Base-by-base conservation (phyloP, 768 basidiomycete genomes). In the Agaricus subrufescens region DNA sequence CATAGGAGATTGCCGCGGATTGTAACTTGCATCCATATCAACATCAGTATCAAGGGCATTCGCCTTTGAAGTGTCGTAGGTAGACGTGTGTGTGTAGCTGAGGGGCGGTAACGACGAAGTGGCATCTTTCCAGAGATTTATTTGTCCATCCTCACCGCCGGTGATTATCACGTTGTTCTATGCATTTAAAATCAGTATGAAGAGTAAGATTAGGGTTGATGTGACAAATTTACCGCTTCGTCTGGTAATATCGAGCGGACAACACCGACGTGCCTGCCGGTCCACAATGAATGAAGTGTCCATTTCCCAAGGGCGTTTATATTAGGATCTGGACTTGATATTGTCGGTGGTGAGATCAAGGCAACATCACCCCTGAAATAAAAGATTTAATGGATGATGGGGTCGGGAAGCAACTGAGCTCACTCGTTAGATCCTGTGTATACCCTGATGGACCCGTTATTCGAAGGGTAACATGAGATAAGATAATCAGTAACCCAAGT, bases 401-500 rank as follows among this genome's bases (percentile, higher is more conserved):
- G 34, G 12, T 19, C 4, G 7, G 7, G 4, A 40, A 31, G 34
- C 15, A 46, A 12, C 10, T 23, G 34, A 46, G 72, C 78, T 31
- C 64, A 86, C 89, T 89, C 85, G 52, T 91, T 89, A 1, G 89
- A 89, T 0, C 89, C 89, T 4, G 82, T 78, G 52, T 89, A 87
- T 3, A 89, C 67, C 30, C 75, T 76, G 8, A 87, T 68, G 9
- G 60, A 55, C 25, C 60, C 61, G 10, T 69, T 69, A 31, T 63
- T 59, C 40, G 63, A 63, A 58, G 67, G 62, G 62, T 79, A 75
- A 43, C 80, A 83, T 10, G 76, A 76, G 51, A 91, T 81, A 38
- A 89, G 69, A 69, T 91, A 90, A 64, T 91, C 87, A 1, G 88
- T 88, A n/a, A 86, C 81, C 89, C 89, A 91, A 52, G 82, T 83